Evolutionary conservation across 140 eudicot genomes (phyloP).

Genomic region (Ambrosia hybrid): DNA sequence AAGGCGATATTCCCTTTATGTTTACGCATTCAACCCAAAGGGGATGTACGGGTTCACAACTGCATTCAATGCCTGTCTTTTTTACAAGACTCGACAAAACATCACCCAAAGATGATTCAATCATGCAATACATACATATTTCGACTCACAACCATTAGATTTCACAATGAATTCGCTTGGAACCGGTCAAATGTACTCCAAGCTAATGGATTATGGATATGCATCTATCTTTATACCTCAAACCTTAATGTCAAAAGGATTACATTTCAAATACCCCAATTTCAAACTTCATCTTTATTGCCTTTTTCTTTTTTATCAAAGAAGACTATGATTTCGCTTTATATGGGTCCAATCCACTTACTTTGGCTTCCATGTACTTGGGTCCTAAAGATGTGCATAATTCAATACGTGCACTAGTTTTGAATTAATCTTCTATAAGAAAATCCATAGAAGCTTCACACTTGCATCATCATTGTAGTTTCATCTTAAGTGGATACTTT

Average conservation of each 20-base stretch:
- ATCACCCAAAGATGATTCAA: neutral
- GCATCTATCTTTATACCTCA: neutral
- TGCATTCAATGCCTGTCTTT: slow-evolving; percentile 6
- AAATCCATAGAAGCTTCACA: slow-evolving; percentile 29
- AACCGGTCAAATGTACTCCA: neutral
- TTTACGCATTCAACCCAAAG: slow-evolving; percentile 4
- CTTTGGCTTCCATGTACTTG: slow-evolving; percentile 28
- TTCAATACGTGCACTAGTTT: slow-evolving; percentile 9
- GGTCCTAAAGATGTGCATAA: slow-evolving; percentile 20
- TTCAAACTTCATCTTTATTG: slow-evolving; percentile 37
- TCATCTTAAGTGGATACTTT: slow-evolving; percentile 26
- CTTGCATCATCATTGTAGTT: slow-evolving; percentile 19
- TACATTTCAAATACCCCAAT: slow-evolving; percentile 21
- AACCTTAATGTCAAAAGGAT: neutral
- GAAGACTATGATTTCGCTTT: slow-evolving; percentile 27
- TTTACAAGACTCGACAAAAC: neutral
- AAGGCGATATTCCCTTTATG: slow-evolving; percentile 7
- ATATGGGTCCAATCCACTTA: slow-evolving; percentile 41
- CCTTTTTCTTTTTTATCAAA: slow-evolving; percentile 33
- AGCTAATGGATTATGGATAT: slow-evolving; percentile 10
- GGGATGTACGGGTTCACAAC: slow-evolving; percentile 12
- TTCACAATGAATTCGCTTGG: neutral
- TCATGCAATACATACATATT: neutral
- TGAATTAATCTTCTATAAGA: slow-evolving; percentile 13
- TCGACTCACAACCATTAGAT: slow-evolving; percentile 1